Percentiles rank a stretch among this genome's conserved stretches.
Evolutionary conservation across 129 eudicot genomes (phyloP).

Genomic region (Escallonia herrerae): DNA sequence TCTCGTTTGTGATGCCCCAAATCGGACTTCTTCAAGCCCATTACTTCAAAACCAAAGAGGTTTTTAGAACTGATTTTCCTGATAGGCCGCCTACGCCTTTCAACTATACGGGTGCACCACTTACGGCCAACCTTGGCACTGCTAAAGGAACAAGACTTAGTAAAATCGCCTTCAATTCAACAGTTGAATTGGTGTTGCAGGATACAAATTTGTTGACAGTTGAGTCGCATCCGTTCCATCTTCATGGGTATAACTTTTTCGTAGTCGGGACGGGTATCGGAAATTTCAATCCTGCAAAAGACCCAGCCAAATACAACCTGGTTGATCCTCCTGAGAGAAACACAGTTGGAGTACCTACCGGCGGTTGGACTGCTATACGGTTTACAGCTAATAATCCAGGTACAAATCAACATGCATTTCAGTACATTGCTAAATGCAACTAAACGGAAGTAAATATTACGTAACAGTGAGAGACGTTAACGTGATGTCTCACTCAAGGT

Average conservation of each 20-base stretch:
- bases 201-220: conserved; percentile 49
- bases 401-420: background rate
- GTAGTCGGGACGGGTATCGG: conserved; percentile 62
- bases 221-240: conserved; percentile 68
- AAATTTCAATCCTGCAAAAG: conserved; percentile 39
- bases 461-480: too few relatives aligned
- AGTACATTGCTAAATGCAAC: too few relatives aligned
- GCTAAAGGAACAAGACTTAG: conserved; percentile 35
- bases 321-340: conserved; percentile 73
- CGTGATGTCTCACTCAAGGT: too few relatives aligned
- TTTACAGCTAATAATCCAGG: conserved; percentile 76
- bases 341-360: conserved; percentile 62
- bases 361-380: conserved; percentile 72
- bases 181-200: conserved; percentile 58
- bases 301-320: conserved; percentile 50
- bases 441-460: too few relatives aligned
- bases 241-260: conserved; percentile 63
- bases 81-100: conserved; percentile 47
- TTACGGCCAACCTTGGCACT: conserved; percentile 47
- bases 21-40: conserved; percentile 54
- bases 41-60: conserved; percentile 37
- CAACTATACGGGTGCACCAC: conserved; percentile 57
- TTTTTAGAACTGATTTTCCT: conserved; percentile 43
- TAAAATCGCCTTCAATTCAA: conserved; percentile 38
- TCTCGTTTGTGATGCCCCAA: conserved; percentile 50